These are phyloP conservation scores for Cryomyces antarcticus DNA, from an alignment of 495 filamentous ascomycete species.

Conservation along the genomic window DNA sequence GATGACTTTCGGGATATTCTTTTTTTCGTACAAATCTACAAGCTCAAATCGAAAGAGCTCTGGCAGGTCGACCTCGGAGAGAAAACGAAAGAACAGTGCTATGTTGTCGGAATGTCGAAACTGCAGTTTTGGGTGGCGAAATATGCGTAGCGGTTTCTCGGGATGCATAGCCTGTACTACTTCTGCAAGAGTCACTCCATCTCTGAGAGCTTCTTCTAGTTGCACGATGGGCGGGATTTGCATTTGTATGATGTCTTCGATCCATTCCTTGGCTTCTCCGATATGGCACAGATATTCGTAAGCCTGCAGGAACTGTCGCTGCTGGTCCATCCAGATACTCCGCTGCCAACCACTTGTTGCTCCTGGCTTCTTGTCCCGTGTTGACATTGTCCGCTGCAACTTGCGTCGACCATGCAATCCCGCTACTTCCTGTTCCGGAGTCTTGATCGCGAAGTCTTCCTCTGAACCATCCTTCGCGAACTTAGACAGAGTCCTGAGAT, in stretches of 20 bases:
- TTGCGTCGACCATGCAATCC: constrained; percentile 68
- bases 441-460: constrained; percentile 61
- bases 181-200: constrained; percentile 90
- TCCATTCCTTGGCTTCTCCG: constrained; percentile 98
- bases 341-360: constrained; percentile 47
- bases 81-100: constrained; percentile 76
- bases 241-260: constrained; percentile 80
- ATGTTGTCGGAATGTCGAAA: constrained; percentile 97
- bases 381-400: constrained; percentile 54
- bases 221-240: constrained; percentile 89
- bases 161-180: constrained; percentile 83
- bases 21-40: constrained; percentile 97
- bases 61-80: constrained; percentile 83
- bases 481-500: constrained; percentile 74
- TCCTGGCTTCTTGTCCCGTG: constrained; percentile 26
- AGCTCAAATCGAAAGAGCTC: constrained; percentile 98
- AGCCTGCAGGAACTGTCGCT: constrained; percentile 86
- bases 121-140: constrained; percentile 63
- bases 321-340: constrained; percentile 96
- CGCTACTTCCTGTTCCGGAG: constrained; percentile 58
- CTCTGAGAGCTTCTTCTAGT: constrained; percentile 76
- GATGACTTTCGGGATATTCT: constrained; percentile 97
- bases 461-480: constrained; percentile 51
- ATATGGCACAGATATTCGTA: constrained; percentile 99
- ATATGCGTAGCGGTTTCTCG: constrained; percentile 54